Evolutionary conservation across 1,284 basidiomycete species (phyloP), one percentile per base, ranked within the genome.

Genomic region (Rhizopogon parksii): DNA sequence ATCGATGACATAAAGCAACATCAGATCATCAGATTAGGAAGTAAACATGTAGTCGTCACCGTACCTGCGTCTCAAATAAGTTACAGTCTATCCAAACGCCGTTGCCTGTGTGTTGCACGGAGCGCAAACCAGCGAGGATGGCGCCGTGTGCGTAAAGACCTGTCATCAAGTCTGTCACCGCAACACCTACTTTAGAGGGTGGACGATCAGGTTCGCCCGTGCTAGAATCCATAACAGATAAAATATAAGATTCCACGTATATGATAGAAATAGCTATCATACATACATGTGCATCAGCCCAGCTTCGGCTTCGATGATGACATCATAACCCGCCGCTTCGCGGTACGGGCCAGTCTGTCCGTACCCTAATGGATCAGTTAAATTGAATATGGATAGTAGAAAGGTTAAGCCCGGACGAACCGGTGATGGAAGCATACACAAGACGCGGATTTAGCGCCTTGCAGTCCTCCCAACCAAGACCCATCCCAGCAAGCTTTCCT

Each of bases 71-170:
- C 61, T 93, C 90, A 59, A 94, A 92, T 36, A 95, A 71, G 64
- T 90, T 92, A 60, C 85, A 88, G 61, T 97, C 95, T 49, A 97
- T 90, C 80, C 88, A 90, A 7, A 88, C 83, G 1, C 94, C 95
- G 61, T 88, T 77, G 3, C 93, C 93, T 0, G 94, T 96, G 64
- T 87, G 80, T 51, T 83, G 77, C 19, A 91, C 78, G 12, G 89
- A 91, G 52, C 94, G 65, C 9, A 98, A 72, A 0, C 86, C 92
- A 2, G 95, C 94, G 78, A 98, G 85, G 55, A 97, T 88, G 2
- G 92, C 93, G 0, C 91, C 91, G 54, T 95, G 91, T 2, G 92
- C 84, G 67, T 95, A 96, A n/a, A 97, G 77, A 0, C 95, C 91
- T 5, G 91, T 94, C 19, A 91, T 88, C 52, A 96, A 80, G 68